Conservation (phyloP, 1,139 yeast genomes). For the Hyphopichia wangnamkhiaoensis region DNA sequence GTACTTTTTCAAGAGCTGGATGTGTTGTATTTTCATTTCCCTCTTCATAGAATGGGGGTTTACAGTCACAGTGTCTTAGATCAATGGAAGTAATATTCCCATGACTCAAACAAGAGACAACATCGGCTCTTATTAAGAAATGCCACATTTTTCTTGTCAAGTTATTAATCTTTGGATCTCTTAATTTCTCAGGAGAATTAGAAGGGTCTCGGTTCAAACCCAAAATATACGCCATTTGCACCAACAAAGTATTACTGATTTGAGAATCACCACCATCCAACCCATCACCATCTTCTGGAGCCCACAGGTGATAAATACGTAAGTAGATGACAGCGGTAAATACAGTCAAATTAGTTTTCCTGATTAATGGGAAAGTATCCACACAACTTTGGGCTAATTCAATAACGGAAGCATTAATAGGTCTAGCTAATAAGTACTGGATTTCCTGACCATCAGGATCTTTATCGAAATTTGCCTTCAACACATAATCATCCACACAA, state of each 20-base stretch:
- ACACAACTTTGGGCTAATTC: slow-evolving; percentile 28
- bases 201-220: slow-evolving; percentile 51
- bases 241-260: slow-evolving; percentile 39
- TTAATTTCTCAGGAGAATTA: slow-evolving; percentile 23
- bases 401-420: slow-evolving; percentile 21
- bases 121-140: slow-evolving; percentile 35
- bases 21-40: slow-evolving; percentile 7
- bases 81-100: slow-evolving; percentile 42
- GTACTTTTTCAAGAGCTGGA: neutral
- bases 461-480: slow-evolving; percentile 10
- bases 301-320: slow-evolving; percentile 44
- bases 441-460: slow-evolving; percentile 11
- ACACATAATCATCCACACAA: slow-evolving; percentile 16
- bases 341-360: slow-evolving; percentile 24
- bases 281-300: slow-evolving; percentile 53
- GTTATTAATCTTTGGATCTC: slow-evolving; percentile 29
- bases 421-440: slow-evolving; percentile 21
- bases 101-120: slow-evolving; percentile 31
- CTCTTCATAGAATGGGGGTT: slow-evolving; percentile 28
- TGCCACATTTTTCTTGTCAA: slow-evolving; percentile 55
- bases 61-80: slow-evolving; percentile 37
- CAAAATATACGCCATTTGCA: slow-evolving; percentile 47
- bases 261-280: slow-evolving; percentile 49
- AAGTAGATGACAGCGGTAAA: slow-evolving; percentile 39
- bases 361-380: slow-evolving; percentile 24